phyloP scores from a whole-genome alignment of 116 monocot genomes.

The Thalassia testudinum region DNA sequence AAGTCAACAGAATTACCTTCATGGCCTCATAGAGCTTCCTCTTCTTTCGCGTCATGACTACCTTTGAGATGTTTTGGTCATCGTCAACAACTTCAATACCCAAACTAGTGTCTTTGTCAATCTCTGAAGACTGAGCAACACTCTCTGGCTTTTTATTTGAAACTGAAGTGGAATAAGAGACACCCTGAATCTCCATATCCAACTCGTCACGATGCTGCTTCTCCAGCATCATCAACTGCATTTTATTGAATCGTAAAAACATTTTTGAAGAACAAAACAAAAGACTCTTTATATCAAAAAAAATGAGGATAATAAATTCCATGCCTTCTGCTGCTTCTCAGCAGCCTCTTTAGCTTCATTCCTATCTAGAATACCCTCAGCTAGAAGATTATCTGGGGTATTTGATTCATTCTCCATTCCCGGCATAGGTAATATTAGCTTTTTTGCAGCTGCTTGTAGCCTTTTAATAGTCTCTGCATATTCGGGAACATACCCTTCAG shows the following conservation, averaged over 20 bases:
- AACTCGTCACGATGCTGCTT: constrained; percentile 78
- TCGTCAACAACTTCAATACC: constrained; percentile 28
- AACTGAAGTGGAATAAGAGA: constrained; percentile 35
- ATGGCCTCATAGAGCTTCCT: constrained; percentile 77
- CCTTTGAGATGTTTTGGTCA: constrained; percentile 25
- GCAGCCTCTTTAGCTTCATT: constrained; percentile 69
- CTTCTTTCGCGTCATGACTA: constrained; percentile 67
- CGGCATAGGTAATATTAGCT: constrained; percentile 68
- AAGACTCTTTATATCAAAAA: not conserved
- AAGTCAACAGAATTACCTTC: constrained; percentile 29
- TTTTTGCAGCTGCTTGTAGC: constrained; percentile 59
- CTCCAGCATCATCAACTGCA: constrained; percentile 53
- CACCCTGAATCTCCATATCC: constrained; percentile 61
- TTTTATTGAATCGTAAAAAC: not conserved
- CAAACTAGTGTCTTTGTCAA: not conserved
- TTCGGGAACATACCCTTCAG: constrained; percentile 89
- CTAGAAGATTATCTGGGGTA: constrained; percentile 41
- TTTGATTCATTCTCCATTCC: constrained; percentile 29
- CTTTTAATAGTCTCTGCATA: constrained; percentile 84
- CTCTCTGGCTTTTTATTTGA: constrained; percentile 15
- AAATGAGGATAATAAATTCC: not conserved
- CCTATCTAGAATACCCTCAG: constrained; percentile 68
- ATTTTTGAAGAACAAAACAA: not conserved
- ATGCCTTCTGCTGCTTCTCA: constrained; percentile 58
- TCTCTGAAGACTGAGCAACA: constrained; percentile 12